These are phyloP conservation scores for Tylopilus sp. DNA, from an alignment of 768 basidiomycete genomes.

Conservation along the genomic window DNA sequence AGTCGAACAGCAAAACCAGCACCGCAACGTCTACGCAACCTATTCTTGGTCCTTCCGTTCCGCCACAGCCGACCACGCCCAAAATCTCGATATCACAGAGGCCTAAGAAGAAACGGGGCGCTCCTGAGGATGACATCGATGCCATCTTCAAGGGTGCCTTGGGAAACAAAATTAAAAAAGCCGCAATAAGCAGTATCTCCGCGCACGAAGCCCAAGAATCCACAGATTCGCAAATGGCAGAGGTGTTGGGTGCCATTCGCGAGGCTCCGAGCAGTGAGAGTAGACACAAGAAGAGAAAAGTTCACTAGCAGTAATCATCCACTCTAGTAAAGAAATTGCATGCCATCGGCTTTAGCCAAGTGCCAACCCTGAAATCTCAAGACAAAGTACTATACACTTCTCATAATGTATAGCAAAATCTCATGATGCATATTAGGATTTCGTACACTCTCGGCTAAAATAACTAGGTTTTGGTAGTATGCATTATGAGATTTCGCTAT, in stretches of 20 bases:
- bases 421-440: too few species aligned
- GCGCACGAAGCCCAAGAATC: slow-evolving; percentile 9
- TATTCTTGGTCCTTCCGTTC: slow-evolving; percentile 13
- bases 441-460: too few species aligned
- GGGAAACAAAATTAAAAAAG: slow-evolving; percentile 59
- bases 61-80: not conserved
- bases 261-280: slow-evolving; percentile 50
- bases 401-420: too few species aligned
- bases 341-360: too few species aligned
- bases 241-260: slow-evolving; percentile 58
- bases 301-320: not conserved
- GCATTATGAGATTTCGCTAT: too few species aligned
- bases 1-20: slow-evolving; percentile 41
- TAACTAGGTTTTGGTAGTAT: too few species aligned
- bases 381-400: too few species aligned
- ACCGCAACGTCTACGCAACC: slow-evolving; percentile 10
- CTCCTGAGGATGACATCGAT: slow-evolving; percentile 69
- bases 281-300: slow-evolving; percentile 31
- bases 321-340: not conserved
- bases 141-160: slow-evolving; percentile 57
- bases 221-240: slow-evolving; percentile 40
- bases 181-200: slow-evolving; percentile 34
- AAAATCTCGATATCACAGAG: slow-evolving; percentile 24
- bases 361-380: too few species aligned
- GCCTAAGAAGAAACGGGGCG: slow-evolving; percentile 43